Conservation (phyloP, 306 rosid species). For the Hippophae rhamnoides region DNA sequence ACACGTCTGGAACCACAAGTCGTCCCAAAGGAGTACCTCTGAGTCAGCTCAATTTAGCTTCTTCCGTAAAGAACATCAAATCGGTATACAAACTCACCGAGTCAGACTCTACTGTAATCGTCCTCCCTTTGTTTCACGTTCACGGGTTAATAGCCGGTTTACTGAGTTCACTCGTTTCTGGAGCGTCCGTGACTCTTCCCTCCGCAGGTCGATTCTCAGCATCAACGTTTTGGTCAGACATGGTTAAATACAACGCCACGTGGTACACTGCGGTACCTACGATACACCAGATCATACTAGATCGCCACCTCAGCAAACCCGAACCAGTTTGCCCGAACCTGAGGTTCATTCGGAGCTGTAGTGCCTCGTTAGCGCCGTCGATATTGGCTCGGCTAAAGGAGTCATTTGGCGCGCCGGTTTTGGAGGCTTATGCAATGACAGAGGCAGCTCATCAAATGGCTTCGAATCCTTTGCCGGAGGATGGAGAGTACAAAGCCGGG, state of each 20-base stretch:
- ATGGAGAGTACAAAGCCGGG: slow-evolving; percentile 75
- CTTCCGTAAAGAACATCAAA: slow-evolving; percentile 57
- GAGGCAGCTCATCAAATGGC: slow-evolving; percentile 80
- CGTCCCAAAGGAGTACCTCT: slow-evolving; percentile 88
- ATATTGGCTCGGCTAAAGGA: slow-evolving; percentile 54
- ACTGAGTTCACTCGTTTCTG: slow-evolving; percentile 53
- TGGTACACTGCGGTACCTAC: slow-evolving; percentile 97
- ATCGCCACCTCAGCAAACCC: slow-evolving; percentile 57
- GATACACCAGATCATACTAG: slow-evolving; percentile 85
- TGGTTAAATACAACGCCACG: slow-evolving; percentile 51
- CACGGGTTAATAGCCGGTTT: slow-evolving; percentile 69
- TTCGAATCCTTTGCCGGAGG: slow-evolving; percentile 68
- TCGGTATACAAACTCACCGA: slow-evolving; percentile 66
- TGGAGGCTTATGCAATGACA: slow-evolving; percentile 95
- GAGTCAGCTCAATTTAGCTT: slow-evolving; percentile 65
- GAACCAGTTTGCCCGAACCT: slow-evolving; percentile 61
- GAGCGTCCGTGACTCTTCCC: slow-evolving; percentile 55
- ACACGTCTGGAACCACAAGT: slow-evolving; percentile 95
- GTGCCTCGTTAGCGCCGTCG: slow-evolving; percentile 78
- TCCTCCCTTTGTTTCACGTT: slow-evolving; percentile 78
- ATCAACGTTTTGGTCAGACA: slow-evolving; percentile 74
- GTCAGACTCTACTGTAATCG: slow-evolving; percentile 68
- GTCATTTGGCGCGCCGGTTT: slow-evolving; percentile 67
- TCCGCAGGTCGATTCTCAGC: slow-evolving; percentile 80
- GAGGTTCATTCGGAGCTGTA: slow-evolving; percentile 79